phyloP scores from a whole-genome alignment of 169 alveolate species.

The Theileria orientalis region DNA sequence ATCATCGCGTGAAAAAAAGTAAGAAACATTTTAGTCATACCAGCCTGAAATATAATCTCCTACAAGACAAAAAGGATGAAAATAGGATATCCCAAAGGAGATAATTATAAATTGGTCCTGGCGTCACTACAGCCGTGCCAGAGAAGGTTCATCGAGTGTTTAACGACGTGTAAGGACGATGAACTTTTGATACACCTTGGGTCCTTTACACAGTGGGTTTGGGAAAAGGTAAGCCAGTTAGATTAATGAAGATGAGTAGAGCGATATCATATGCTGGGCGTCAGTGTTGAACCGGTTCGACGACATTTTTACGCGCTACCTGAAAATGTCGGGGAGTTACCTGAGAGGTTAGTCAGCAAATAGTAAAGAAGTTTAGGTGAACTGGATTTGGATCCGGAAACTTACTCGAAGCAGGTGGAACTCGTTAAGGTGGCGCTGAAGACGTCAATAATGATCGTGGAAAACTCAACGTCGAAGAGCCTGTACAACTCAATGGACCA shows the following conservation, averaged over 20 bases:
- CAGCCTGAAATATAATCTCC: too few relatives aligned
- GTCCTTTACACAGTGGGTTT: constrained; percentile 79
- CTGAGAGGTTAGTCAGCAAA: constrained; percentile 24
- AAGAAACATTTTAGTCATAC: too few relatives aligned
- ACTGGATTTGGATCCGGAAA: background rate
- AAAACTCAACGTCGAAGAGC: constrained; percentile 71
- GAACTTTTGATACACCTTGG: constrained; percentile 64
- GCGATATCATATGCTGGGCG: constrained; percentile 79
- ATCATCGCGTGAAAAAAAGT: background rate
- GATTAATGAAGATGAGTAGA: background rate
- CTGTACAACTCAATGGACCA: constrained; percentile 72
- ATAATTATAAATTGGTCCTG: constrained; percentile 70
- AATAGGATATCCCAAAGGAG: constrained; percentile 78
- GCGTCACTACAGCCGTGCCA: constrained; percentile 72
- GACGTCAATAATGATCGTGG: constrained; percentile 71
- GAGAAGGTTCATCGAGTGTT: constrained; percentile 66
- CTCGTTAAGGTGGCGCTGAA: constrained; percentile 60
- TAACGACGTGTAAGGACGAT: constrained; percentile 62
- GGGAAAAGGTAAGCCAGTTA: constrained; percentile 58
- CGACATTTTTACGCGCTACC: constrained; percentile 64
- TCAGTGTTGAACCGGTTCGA: constrained; percentile 78
- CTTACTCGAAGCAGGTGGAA: constrained; percentile 23
- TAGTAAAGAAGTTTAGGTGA: constrained; percentile 10
- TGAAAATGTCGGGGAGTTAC: constrained; percentile 44
- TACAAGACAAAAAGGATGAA: constrained; percentile 71